Base-by-base conservation (phyloP, 2,329 filamentous ascomycete genomes). In the Fusarium incarnatum region DNA sequence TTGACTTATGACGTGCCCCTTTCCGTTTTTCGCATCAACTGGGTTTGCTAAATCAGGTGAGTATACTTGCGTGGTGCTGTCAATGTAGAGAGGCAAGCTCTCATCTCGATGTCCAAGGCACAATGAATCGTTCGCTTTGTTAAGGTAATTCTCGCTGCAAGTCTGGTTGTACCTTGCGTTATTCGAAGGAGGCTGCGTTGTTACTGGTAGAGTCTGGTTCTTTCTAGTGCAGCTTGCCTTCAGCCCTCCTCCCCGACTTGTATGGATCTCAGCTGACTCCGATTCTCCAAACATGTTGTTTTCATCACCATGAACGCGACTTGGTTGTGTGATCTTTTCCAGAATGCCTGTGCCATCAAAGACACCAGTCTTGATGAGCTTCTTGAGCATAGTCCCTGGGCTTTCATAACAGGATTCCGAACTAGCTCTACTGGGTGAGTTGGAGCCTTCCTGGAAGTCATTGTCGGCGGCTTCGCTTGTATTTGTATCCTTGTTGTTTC, bases 191-290 rank as follows among this genome's bases (percentile, higher is more conserved):
- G 34, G 12, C 12, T 47, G 42, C 10, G 44, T 28, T 11, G 23
- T 37, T 42, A 11, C 40, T 41, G 13, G 25, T 12, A 42, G 7
- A n/a, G 40, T 42, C 47, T 48, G 34, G 25, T 37, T 22, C 9
- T 45, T 44, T 9, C 32, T 20, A 11, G 68, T 37, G 18, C 34
- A 55, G 16, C 65, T 68, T 7, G 70, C 67, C 64, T 73, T 72
- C 9, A 66, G 50, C 3, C 70, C 67, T 22, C 73, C 70, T 47
- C 77, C 70, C 40, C 73, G 34, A 41, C 73, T 73, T 20, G 44
- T 25, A 52, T 25, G 32, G 23, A 34, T 27, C 20, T 12, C 13
- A 25, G 8, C 23, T 23, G 13, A 13, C 23, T 42, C 18, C 41
- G n/a, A 5, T 20, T 28, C 27, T 13, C 28, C 10, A 37, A 42